A percentile compares a stretch with the other conserved stretches of the same genome.
phyloP scores from a whole-genome alignment of 441 rosid species.

The Eruca vesicaria region DNA sequence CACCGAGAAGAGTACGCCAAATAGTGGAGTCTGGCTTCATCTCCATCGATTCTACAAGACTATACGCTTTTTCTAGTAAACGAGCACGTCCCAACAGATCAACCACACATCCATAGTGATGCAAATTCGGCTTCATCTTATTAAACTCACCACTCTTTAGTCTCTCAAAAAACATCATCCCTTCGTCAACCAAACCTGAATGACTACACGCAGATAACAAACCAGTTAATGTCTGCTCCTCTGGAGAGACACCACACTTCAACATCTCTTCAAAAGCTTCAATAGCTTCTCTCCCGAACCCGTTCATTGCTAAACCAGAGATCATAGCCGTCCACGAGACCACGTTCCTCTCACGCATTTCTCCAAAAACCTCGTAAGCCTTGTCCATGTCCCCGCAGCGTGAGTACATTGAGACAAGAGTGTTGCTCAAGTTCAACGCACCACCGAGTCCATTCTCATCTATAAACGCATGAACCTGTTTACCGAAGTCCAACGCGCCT shows the following conservation, averaged over 20 bases:
- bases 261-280: constrained; percentile 67
- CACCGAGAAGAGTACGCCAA: constrained; percentile 84
- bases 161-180: constrained; percentile 53
- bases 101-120: constrained; percentile 78
- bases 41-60: constrained; percentile 56
- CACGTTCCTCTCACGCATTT: constrained; percentile 54
- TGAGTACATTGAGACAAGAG: constrained; percentile 77
- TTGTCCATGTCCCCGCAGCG: constrained; percentile 70
- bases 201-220: constrained; percentile 78
- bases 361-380: constrained; percentile 58
- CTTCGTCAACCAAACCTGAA: constrained; percentile 69
- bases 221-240: constrained; percentile 75
- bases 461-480: constrained; percentile 56
- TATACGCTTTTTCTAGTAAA: constrained; percentile 61
- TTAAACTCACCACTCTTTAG: constrained; percentile 39
- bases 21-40: constrained; percentile 69
- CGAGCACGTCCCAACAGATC: constrained; percentile 87
- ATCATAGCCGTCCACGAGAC: constrained; percentile 87
- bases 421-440: constrained; percentile 52
- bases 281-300: constrained; percentile 71
- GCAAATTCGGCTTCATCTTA: constrained; percentile 24
- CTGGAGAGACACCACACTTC: constrained; percentile 51
- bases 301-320: constrained; percentile 83
- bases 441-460: constrained; percentile 41
- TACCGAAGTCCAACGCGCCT: constrained; percentile 74